Conservation (phyloP, 257 asterid genomes). For the Penstemon davidsonii region DNA sequence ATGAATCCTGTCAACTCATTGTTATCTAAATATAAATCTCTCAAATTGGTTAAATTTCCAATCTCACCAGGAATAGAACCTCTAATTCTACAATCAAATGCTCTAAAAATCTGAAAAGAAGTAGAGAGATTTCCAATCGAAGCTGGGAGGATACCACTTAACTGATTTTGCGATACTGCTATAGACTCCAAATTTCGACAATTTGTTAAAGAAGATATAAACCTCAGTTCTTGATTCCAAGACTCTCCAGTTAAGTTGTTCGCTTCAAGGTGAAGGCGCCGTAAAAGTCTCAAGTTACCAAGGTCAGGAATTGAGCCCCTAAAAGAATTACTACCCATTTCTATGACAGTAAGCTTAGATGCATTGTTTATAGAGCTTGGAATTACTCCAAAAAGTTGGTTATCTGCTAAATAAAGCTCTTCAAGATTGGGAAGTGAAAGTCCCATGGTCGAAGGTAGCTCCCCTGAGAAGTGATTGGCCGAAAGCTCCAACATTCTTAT, state of each 20-base stretch:
- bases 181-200: constrained; percentile 25
- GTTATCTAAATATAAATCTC: background rate
- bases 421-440: constrained; percentile 30
- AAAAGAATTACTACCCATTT: constrained; percentile 29
- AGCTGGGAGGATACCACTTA: constrained; percentile 29
- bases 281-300: constrained; percentile 29
- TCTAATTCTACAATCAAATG: background rate
- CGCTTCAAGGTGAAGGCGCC: background rate
- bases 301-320: constrained; percentile 39
- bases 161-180: constrained; percentile 22
- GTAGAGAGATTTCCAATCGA: constrained; percentile 31
- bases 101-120: background rate
- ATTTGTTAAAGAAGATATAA: constrained; percentile 35
- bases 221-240: constrained; percentile 15
- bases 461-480: constrained; percentile 25
- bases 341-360: constrained; percentile 28
- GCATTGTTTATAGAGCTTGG: constrained; percentile 37
- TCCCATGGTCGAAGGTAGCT: constrained; percentile 28
- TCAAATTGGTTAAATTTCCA: constrained; percentile 32
- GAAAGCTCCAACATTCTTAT: constrained; percentile 14
- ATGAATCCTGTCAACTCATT: constrained; percentile 35
- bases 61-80: constrained; percentile 35
- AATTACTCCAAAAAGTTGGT: constrained; percentile 30
- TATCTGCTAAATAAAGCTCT: constrained; percentile 10
- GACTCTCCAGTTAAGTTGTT: constrained; percentile 30